phyloP scores from a whole-genome alignment of 2,329 filamentous ascomycete genomes.

The Alternaria triticimaculans region DNA sequence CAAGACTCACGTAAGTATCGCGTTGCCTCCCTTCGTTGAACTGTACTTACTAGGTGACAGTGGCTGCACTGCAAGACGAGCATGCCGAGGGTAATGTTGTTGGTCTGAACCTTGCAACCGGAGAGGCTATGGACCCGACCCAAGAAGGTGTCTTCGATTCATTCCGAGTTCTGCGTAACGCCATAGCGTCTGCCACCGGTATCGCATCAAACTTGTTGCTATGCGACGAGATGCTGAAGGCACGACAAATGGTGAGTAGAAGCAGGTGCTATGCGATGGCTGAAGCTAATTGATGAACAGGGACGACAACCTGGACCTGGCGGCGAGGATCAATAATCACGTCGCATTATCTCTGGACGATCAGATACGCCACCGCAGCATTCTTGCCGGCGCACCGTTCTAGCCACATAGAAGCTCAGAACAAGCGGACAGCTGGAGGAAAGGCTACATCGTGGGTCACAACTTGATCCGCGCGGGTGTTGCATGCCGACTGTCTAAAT shows the following conservation, averaged over 20 bases:
- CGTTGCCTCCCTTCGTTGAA: conserved; percentile 4
- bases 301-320: conserved; percentile 42
- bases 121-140: conserved; percentile 93
- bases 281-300: conserved; percentile 19
- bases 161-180: conserved; percentile 92
- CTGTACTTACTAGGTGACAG: conserved; percentile 53
- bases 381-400: neutral
- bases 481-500: conserved; percentile 11
- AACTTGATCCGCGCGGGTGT: neutral
- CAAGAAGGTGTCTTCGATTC: conserved; percentile 94
- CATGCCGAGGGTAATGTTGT: conserved; percentile 82
- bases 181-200: conserved; percentile 88
- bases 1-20: conserved; percentile 83
- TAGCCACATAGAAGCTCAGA: neutral
- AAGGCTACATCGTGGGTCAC: neutral
- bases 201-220: conserved; percentile 95
- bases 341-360: neutral
- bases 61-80: conserved; percentile 88
- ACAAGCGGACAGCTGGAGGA: neutral
- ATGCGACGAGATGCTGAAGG: conserved; percentile 97
- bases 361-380: neutral
- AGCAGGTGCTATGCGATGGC: neutral
- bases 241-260: conserved; percentile 79
- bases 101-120: conserved; percentile 84
- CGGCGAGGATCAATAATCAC: conserved; percentile 19